phyloP scores from a whole-genome alignment of 2,329 filamentous ascomycete species.

The Ophiostoma quercus region DNA sequence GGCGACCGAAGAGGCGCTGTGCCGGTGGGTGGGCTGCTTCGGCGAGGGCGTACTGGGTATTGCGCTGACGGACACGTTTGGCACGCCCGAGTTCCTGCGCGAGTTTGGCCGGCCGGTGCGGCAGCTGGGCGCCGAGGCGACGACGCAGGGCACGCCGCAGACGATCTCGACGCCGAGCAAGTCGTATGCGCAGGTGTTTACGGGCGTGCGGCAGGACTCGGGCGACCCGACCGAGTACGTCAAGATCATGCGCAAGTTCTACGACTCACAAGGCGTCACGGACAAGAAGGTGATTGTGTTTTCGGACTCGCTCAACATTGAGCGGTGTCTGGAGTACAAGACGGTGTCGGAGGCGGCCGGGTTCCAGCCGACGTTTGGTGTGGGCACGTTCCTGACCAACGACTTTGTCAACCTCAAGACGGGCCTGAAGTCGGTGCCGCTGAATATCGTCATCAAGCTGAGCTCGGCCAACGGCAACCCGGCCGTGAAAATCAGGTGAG shows the following conservation, averaged over 20 bases:
- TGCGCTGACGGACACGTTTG: slow-evolving; percentile 93
- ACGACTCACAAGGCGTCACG: slow-evolving; percentile 66
- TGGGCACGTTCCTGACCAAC: slow-evolving; percentile 94
- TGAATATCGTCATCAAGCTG: slow-evolving; percentile 98
- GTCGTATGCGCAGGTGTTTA: slow-evolving; percentile 77
- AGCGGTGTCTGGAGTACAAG: slow-evolving; percentile 88
- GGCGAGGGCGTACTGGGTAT: slow-evolving; percentile 79
- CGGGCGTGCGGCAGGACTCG: slow-evolving; percentile 83
- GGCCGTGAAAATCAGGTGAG: slow-evolving; percentile 78
- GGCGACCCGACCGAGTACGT: slow-evolving; percentile 79
- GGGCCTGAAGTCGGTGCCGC: slow-evolving; percentile 75
- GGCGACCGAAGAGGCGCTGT: slow-evolving; percentile 77
- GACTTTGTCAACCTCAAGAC: slow-evolving; percentile 73
- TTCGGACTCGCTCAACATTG: slow-evolving; percentile 89
- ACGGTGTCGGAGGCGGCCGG: slow-evolving; percentile 70
- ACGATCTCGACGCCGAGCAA: slow-evolving; percentile 32
- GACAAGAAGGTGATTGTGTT: slow-evolving; percentile 89
- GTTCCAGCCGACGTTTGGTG: slow-evolving; percentile 83
- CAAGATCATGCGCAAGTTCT: slow-evolving; percentile 73
- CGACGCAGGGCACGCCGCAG: neutral
- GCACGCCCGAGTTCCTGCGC: slow-evolving; percentile 80
- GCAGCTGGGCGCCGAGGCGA: slow-evolving; percentile 36
- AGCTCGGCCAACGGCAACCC: slow-evolving; percentile 74
- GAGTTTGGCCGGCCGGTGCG: slow-evolving; percentile 67
- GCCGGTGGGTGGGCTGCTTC: slow-evolving; percentile 88